These are phyloP conservation scores for Penicillium sp. DNA, from an alignment of 2,329 filamentous ascomycete genomes.

Conservation along the genomic window DNA sequence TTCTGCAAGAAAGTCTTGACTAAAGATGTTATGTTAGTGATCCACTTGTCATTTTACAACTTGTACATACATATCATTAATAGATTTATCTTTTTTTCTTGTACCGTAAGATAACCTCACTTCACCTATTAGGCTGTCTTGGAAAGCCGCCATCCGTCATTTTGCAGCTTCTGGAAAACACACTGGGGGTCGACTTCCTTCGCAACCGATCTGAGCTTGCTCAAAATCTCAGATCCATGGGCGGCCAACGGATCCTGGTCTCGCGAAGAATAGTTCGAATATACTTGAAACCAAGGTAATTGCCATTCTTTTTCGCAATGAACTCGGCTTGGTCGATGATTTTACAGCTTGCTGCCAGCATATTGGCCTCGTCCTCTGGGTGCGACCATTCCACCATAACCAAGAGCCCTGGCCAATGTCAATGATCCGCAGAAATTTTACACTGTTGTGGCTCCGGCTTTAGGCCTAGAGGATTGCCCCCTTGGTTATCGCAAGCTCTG, in stretches of 20 bases:
- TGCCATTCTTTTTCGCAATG: conserved; percentile 4
- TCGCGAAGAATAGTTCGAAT: conserved; percentile 15
- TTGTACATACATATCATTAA: background rate
- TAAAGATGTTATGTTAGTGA: background rate
- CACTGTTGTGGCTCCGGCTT: conserved; percentile 8
- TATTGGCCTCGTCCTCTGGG: conserved; percentile 3
- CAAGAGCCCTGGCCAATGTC: conserved; percentile 10
- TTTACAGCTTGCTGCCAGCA: conserved; percentile 9
- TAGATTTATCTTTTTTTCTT: background rate
- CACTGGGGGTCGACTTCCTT: background rate
- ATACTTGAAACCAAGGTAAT: conserved; percentile 13
- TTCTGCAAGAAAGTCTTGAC: conserved; percentile 18
- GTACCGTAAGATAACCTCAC: background rate
- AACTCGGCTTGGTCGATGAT: conserved; percentile 13
- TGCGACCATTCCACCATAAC: conserved; percentile 13
- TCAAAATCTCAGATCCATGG: conserved; percentile 6
- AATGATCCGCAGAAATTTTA: background rate
- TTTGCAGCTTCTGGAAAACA: background rate
- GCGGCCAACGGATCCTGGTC: conserved; percentile 13
- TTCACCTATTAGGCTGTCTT: background rate
- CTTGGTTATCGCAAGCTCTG: background rate
- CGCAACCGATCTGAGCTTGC: background rate
- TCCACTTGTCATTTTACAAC: background rate
- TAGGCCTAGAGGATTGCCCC: conserved; percentile 12
- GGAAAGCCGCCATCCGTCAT: background rate